Percentiles rank a stretch among this genome's conserved stretches.
These are phyloP conservation scores for Neocucurbitaria cava DNA, from an alignment of 2,329 filamentous ascomycete species.

Conservation along the genomic window DNA sequence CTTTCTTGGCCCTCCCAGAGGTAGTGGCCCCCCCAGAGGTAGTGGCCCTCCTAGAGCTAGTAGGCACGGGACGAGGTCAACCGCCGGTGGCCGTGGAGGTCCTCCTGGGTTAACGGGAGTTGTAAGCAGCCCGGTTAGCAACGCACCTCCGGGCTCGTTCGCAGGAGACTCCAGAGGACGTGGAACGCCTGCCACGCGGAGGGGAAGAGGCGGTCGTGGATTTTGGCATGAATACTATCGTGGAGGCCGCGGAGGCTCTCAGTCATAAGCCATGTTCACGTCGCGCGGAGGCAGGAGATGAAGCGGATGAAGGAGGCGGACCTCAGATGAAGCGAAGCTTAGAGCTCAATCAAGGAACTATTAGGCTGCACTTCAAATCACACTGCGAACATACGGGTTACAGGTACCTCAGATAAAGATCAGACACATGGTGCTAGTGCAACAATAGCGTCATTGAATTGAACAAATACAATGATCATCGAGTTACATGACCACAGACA, in stretches of 20 bases:
- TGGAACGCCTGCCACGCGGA: neutral
- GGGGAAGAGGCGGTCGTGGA: neutral
- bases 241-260: neutral
- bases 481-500: too few species aligned
- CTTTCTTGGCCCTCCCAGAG: neutral
- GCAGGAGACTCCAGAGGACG: neutral
- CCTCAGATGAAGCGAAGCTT: neutral
- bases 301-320: neutral
- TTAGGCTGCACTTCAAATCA: neutral
- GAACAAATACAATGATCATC: neutral
- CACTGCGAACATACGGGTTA: neutral
- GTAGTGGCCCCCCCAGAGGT: too few species aligned
- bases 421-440: neutral
- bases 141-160: neutral
- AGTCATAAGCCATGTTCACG: neutral
- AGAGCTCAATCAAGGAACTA: neutral
- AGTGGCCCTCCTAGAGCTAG: neutral
- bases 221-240: too few species aligned
- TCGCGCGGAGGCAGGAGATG: neutral
- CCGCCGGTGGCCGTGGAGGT: conserved; percentile 5
- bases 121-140: neutral
- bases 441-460: neutral
- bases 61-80: conserved; percentile 9
- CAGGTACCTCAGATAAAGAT: neutral
- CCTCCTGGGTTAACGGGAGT: neutral